Base-by-base conservation (phyloP, 805 yeast species). In the Wickerhamiella shivajii region DNA sequence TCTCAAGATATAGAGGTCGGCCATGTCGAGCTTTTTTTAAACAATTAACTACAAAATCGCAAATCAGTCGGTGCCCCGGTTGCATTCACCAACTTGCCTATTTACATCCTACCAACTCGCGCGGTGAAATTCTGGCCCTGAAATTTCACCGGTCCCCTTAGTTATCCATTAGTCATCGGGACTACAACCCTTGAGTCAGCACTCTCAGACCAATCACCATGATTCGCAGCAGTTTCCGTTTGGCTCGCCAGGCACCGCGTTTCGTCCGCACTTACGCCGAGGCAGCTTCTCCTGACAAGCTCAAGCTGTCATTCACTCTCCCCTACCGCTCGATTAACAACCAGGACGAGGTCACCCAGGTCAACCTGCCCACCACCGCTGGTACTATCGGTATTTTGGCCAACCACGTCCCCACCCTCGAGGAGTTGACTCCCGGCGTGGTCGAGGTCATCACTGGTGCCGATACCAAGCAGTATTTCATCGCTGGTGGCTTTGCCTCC, bases 331-430 rank as follows among this genome's bases (percentile, higher is more conserved):
- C 43, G 24, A 38, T 47, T 19, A 46, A 35, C 42, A 33, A 36
- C 40, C 39, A 39, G 43, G 24, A 36, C 35, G 38, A 40, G 60
- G 67, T 43, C 35, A 51, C 64, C 53, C 83, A 90, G 69, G 97
- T 90, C 49, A 90, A 90, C 66, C 68, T 90, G 48, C 98, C 98
- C 54, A 92, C 94, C 44, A 69, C 77, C 52, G 75, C 90, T 47
- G 98, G 98, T 59, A 92, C 80, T 56, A 72, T 87, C 62, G 98
- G 98, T 80, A 72, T 90, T 46, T 67, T 90, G 56, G 95, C 97
- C 50, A 77, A 81, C 67, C 98, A 90, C 74, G 94, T 90, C 53
- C 97, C 98, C 52, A 73, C 79, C 51, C 83, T 87, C 44, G 97
- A 90, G 66, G 93, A 90, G 69, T 74, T 90, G 58, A 71, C 75